Evolutionary conservation across 495 filamentous ascomycete species (phyloP), one percentile per base, ranked within the genome.

Genomic region (Trichoderma gamsii): DNA sequence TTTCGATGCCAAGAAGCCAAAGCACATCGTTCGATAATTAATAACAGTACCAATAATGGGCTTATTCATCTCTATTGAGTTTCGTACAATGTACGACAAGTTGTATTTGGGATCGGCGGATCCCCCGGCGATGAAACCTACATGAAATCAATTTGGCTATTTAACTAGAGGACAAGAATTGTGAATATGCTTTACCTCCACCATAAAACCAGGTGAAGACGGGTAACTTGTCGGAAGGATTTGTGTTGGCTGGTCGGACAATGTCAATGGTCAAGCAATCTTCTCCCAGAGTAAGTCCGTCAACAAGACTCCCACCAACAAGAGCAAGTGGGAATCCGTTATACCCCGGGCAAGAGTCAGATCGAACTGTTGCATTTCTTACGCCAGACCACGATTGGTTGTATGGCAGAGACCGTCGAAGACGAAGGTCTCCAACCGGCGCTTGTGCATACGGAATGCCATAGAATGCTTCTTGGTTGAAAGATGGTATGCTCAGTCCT

Each of bases 391-490:
- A 79, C 6, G 80, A 72, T 1, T 77, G 70, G 64, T 83, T 78
- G 0, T 89, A 68, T 0, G 84, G 72, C 74, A 85, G 83, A 0
- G 89, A 87, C 21, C 82, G 76, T 63, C 84, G 84, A 71, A 91
- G 84, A 6, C 88, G 81, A 51, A 87, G 80, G 3, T 81, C 71
- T 0, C 83, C 86, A 1, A 82, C 80, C 1, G 89, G 88, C 6
- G 84, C 80, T 67, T 88, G 80, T 7, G 88, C 88, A 71, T 85
- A 90, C 0, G 89, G 88, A 13, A 91, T 83, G 1, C 85, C 87
- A 66, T 87, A 85, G 72, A 89, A 90, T 56, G 72, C 71, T 15
- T 87, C 85, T 66, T 79, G 76, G 63, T 75, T 27, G 35, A 77
- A 79, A 12, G 63, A 27, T 15, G 73, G 66, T 15, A 77, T 72